Evolutionary conservation across 1,139 yeast species (phyloP), one percentile per base, ranked within the genome.

Genomic region (Entelexis paramagnoliae): DNA sequence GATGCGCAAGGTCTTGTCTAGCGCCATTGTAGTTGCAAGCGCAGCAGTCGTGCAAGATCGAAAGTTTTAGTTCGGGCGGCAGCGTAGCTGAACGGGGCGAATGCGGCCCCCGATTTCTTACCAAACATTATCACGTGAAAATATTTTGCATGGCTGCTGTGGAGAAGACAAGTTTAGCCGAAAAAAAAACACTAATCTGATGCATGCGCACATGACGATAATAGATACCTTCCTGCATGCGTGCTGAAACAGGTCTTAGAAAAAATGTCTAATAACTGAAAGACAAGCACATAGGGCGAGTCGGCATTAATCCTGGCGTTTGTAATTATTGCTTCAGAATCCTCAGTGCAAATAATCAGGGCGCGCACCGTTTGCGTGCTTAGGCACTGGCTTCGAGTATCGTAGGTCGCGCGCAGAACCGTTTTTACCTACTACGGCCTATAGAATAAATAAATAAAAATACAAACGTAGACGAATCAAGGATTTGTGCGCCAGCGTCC

Each of bases 1-100:
- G 62, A 91, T 89, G 59, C 94, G 77, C 42, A 80, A 64, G 67
- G 85, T 95, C 66, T 87, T 87, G 51, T 63, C 56, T 68, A 67
- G 33, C 46, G 24, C 50, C 40, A 30, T 43, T 29, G 24, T 20
- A 8, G 17, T 24, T n/a, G 17, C 19, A 9, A 24, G 35, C 17
- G 22, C 16, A 28, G 33, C 19, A 19, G 29, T 9, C 39, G 39
- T 16, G 6, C 24, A 26, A 1, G 13, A 14, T 20, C 26, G 10
- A 20, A n/a, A 36, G 28, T 19, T 36, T 36, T 8, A 11, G 39
- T 19, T 11, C 39, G 16, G 14, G 28, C 41, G 19, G 41, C 41
- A 10, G 28, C 28, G 28, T 11, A n/a, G n/a, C n/a, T n/a, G 9
- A 14, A 29, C 34, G 13, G 17, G 17, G 34, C 34, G 34, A 32